Evolutionary conservation across 164 flowering plant genomes (phyloP).

Genomic region (Aristolochia californica): DNA sequence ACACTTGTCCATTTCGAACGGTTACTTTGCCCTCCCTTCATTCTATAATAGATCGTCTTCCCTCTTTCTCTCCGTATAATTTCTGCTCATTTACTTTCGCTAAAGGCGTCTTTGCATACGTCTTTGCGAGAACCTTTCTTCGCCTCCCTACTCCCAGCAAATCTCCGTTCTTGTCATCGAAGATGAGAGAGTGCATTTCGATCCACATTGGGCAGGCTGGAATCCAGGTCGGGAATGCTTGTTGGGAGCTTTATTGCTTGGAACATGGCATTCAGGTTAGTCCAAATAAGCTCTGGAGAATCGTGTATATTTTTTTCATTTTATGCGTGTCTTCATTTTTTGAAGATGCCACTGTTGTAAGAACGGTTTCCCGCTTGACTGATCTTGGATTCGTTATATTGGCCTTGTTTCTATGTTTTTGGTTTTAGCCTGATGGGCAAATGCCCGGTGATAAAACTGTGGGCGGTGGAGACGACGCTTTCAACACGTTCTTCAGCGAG

Average conservation of each 20-base stretch:
- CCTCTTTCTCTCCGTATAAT: no score
- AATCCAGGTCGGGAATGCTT: constrained; percentile 59
- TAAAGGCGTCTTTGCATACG: no score
- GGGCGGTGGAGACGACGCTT: constrained; percentile 65
- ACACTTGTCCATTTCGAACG: constrained; percentile 5
- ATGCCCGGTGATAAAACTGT: constrained; percentile 53
- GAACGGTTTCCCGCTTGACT: neutral
- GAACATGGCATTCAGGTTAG: constrained; percentile 52
- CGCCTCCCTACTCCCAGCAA: constrained; percentile 4
- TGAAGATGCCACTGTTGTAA: neutral
- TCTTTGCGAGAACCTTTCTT: neutral
- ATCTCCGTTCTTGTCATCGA: neutral
- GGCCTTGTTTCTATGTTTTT: no score
- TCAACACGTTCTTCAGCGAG: constrained; percentile 63
- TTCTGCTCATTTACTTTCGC: no score
- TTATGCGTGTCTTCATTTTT: neutral
- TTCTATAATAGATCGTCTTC: neutral
- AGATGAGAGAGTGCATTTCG: constrained; percentile 61
- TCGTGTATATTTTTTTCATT: neutral
- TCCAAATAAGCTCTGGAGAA: no score
- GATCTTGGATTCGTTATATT: neutral
- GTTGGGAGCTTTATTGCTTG: constrained; percentile 64
- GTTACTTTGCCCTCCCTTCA: neutral
- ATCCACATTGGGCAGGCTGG: constrained; percentile 64
- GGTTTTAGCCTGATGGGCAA: constrained; percentile 56